Evolutionary conservation across 2,329 filamentous ascomycete species (phyloP).

Genomic region (Grosmannia serpens): DNA sequence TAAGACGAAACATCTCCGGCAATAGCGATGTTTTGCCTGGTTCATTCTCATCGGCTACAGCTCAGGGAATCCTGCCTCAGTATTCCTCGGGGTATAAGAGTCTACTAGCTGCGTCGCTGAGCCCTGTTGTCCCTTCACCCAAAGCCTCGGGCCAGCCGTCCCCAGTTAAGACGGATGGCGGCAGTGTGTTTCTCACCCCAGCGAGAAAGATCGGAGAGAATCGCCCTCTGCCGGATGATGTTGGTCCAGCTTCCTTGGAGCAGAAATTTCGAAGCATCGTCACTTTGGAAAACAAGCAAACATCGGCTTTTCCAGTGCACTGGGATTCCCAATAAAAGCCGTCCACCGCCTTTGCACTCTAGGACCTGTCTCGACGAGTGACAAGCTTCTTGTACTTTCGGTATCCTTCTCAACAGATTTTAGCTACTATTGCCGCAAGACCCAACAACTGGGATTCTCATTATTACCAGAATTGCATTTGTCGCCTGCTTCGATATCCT

Average conservation of each 20-base stretch:
- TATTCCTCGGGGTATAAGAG: constrained; percentile 11
- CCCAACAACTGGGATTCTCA: background rate
- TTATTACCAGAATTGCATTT: background rate
- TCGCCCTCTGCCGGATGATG: constrained; percentile 21
- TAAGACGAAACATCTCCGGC: constrained; percentile 34
- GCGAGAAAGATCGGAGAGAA: constrained; percentile 31
- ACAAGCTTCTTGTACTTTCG: background rate
- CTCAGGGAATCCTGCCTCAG: constrained; percentile 32
- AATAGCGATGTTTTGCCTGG: constrained; percentile 24
- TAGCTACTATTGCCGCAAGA: background rate
- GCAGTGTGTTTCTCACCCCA: constrained; percentile 9
- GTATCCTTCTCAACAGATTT: constrained; percentile 2
- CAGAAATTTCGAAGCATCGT: constrained; percentile 15
- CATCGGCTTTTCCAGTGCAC: constrained; percentile 6
- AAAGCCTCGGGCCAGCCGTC: constrained; percentile 9
- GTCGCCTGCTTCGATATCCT: background rate
- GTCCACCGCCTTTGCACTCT: background rate
- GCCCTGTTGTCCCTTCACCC: constrained; percentile 3
- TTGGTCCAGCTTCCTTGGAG: constrained; percentile 18
- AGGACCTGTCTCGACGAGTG: background rate
- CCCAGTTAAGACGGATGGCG: constrained; percentile 11
- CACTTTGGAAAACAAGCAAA: constrained; percentile 8
- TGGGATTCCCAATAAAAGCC: constrained; percentile 2
- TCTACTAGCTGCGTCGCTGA: constrained; percentile 8
- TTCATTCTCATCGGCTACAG: constrained; percentile 39